Conservation (phyloP, 2,329 filamentous ascomycete genomes). For the Monosporascus sp. region DNA sequence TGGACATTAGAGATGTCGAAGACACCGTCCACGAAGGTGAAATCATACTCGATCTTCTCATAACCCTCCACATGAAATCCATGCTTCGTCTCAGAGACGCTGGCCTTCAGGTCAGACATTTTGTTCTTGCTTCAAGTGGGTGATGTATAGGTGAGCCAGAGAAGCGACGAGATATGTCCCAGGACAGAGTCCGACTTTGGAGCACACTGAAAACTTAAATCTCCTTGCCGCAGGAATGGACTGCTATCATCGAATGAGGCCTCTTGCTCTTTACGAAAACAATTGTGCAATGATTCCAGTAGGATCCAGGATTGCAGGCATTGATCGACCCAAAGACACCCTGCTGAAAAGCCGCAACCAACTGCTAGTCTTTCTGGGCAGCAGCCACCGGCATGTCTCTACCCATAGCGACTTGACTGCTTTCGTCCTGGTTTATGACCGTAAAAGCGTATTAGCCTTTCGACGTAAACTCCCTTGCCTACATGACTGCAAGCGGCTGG, state of each 20-base stretch:
- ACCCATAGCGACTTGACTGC: neutral
- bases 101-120: slow-evolving; percentile 68
- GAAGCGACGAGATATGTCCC: neutral
- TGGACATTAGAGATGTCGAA: slow-evolving; percentile 57
- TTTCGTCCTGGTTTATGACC: neutral
- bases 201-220: neutral
- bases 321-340: neutral
- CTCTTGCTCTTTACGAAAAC: neutral
- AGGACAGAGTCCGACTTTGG: neutral
- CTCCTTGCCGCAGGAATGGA: neutral
- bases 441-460: slow-evolving; percentile 3
- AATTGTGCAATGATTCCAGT: neutral
- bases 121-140: slow-evolving; percentile 15
- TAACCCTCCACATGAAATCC: slow-evolving; percentile 69
- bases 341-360: neutral
- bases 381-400: too few relatives aligned
- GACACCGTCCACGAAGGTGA: slow-evolving; percentile 65
- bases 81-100: slow-evolving; percentile 55
- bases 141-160: neutral
- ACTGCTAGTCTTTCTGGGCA: neutral
- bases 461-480: neutral
- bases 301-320: neutral
- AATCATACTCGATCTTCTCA: slow-evolving; percentile 73
- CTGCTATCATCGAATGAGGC: too few relatives aligned
- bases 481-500: neutral